Evolutionary conservation across 2,329 filamentous ascomycete genomes (phyloP).

Genomic region (Neopestalotiopsis sp.): DNA sequence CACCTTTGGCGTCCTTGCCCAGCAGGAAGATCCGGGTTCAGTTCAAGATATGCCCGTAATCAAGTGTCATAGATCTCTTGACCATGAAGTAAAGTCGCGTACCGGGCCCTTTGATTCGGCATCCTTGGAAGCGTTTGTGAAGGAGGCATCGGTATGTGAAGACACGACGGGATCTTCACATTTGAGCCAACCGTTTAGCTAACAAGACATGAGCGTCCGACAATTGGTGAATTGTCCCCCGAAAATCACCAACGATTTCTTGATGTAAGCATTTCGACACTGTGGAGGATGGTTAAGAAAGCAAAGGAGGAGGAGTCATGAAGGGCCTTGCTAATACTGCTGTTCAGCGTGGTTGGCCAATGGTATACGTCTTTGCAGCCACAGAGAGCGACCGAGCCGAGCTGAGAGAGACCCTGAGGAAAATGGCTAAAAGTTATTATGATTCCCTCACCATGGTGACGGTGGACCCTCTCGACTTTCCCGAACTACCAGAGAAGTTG

Average conservation of each 20-base stretch:
- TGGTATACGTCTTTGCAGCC: slow-evolving; percentile 43
- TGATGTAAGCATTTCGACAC: slow-evolving; percentile 34
- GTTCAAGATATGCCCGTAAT: slow-evolving; percentile 27
- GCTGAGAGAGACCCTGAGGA: slow-evolving; percentile 35
- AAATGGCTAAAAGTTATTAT: slow-evolving; percentile 40
- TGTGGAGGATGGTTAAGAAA: too few relatives aligned
- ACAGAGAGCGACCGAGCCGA: slow-evolving; percentile 35
- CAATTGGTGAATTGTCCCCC: slow-evolving; percentile 40
- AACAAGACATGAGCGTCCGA: slow-evolving; percentile 25
- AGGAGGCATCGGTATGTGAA: slow-evolving; percentile 25
- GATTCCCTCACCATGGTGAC: slow-evolving; percentile 40
- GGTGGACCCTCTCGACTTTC: slow-evolving; percentile 43
- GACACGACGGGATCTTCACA: too few relatives aligned
- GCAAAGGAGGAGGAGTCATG: too few relatives aligned
- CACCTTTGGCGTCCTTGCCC: slow-evolving; percentile 36
- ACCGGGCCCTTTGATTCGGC: slow-evolving; percentile 22
- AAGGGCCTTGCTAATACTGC: not conserved
- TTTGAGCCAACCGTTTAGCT: not conserved
- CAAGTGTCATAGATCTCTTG: slow-evolving; percentile 37
- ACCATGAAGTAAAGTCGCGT: slow-evolving; percentile 32
- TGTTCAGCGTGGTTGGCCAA: slow-evolving; percentile 39
- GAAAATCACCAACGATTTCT: slow-evolving; percentile 40
- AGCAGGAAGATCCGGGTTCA: slow-evolving; percentile 23
- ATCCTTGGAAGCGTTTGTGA: slow-evolving; percentile 34
- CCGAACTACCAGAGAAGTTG: slow-evolving; percentile 37